Conservation (phyloP, 2,329 filamentous ascomycete species). For the Aspergillus melleus region DNA sequence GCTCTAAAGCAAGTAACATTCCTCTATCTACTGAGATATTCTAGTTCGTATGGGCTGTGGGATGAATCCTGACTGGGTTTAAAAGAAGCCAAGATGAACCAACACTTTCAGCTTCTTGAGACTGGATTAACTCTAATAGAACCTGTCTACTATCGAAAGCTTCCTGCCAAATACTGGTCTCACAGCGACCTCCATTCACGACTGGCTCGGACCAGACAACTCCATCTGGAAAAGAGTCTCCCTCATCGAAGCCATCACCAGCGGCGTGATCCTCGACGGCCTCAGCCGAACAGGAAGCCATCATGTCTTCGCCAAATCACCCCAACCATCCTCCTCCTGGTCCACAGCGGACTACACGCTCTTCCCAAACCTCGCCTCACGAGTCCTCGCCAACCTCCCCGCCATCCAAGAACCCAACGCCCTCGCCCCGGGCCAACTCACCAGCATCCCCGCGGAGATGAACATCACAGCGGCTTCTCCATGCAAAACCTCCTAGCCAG, state of each 20-base stretch:
- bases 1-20: too few relatives aligned
- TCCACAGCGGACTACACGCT: slow-evolving; percentile 1
- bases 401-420: not conserved
- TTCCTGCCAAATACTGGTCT: slow-evolving; percentile 7
- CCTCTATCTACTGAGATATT: too few relatives aligned
- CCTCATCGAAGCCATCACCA: slow-evolving; percentile 6
- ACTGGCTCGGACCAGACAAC: not conserved
- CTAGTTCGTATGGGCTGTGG: too few relatives aligned
- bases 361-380: not conserved
- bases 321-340: not conserved
- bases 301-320: slow-evolving; percentile 4
- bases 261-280: slow-evolving; percentile 8
- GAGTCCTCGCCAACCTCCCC: slow-evolving; percentile 1
- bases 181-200: not conserved
- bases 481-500: slow-evolving; percentile 4
- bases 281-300: slow-evolving; percentile 7
- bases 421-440: not conserved
- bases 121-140: too few relatives aligned
- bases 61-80: too few relatives aligned
- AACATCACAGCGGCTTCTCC: slow-evolving; percentile 10
- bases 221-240: slow-evolving; percentile 2
- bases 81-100: too few relatives aligned
- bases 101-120: too few relatives aligned
- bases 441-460: not conserved
- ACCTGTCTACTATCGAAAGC: slow-evolving; percentile 10